Evolutionary conservation across 192 early-diverging fungal genomes (phyloP), one percentile per base, ranked within the genome.

Genomic region (Entomortierella beljakovae): DNA sequence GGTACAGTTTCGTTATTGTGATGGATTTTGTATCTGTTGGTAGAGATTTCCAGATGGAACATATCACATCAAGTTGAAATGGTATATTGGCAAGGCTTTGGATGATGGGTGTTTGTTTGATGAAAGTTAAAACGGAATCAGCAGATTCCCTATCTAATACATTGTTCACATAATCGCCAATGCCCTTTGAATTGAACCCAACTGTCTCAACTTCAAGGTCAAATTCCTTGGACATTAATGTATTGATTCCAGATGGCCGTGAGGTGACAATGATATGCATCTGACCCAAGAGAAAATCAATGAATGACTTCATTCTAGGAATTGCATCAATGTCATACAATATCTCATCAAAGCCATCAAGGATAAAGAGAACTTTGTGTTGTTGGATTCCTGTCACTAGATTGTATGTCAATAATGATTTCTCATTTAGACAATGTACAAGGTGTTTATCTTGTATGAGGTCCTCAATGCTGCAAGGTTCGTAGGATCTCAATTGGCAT

Each of bases 281-380:
- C 34, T 63, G 61, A 2, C 4, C 26, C 23, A 64, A 52, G 9
- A 64, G 51, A 9, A 3, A 15, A 3, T 5, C 35, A 11, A 63
- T 11, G 4, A 63, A 63, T 52, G 48, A 20, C 9, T 29, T 51
- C 26, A 51, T 31, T 29, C 43, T 7, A 32, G 49, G 43, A 20
- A 8, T 34, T 10, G 11, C 7, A 26, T 69, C 13, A 2, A 25
- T 60, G 1, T 32, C 67, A 6, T 6, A 16, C 23, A 50, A 16
- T n/a, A 69, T 40, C 50, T 69, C 67, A 31, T 69, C 67, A 34
- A 69, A 37, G 26, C 67, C 67, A 34, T 69, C 67, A 26, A 69
- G 26, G 42, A 69, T 60, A 37, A 69, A 69, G 18, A 69, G 58
- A 7, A 60, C 50, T 31, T 40, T 69, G 57, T 46, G 55, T 48